Base-by-base conservation (phyloP, 306 rosid species). In the Prunus kanzakura region DNA sequence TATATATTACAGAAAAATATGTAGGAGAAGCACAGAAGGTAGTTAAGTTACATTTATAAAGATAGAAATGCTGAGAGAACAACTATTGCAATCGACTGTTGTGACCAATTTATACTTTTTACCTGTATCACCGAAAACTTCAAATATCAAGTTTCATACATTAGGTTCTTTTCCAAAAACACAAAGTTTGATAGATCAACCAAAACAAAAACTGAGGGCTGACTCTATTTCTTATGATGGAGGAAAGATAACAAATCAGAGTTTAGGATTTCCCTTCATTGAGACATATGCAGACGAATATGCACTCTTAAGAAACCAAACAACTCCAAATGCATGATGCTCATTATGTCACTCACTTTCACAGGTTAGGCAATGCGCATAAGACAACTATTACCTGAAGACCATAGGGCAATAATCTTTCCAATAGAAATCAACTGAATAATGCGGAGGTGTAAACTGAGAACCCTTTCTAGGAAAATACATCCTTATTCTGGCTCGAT, bases 321-420 rank as follows among this genome's bases (percentile, higher is more conserved):
- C 73, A 69, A 74, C 81, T 65, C 69, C 80, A 58, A 63, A 77
- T 70, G 78, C 82, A 80, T 38, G 62, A 46, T 15, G 47, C 12
- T 46, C 70, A 80, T 49, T 52, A 66, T 60, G 65, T 29, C 22
- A 11, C 30, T 61, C 77, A 43, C 23, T 73, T 52, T 16, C 51
- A 73, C 19, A 60, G 46, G 56, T 60, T 61, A 60, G 29, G 13
- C 11, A 73, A 73, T 3, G 30, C 46, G 45, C 65, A 46, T 46
- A 50, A 46, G 74, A 82, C 64, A 81, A 69, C 45, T 77, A 74
- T 76, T 89, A 95, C 99, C 99, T 92, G 84, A 96, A 96, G 79
- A 96, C 99, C 98, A 96, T 92, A 29, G 99, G 98, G 76, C 99
- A 96, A 82, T 96, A 96, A 74, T 96, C 99, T 84, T 96, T 96